Conservation (phyloP, 495 filamentous ascomycete species). For the Penicillium bialowiezense region DNA sequence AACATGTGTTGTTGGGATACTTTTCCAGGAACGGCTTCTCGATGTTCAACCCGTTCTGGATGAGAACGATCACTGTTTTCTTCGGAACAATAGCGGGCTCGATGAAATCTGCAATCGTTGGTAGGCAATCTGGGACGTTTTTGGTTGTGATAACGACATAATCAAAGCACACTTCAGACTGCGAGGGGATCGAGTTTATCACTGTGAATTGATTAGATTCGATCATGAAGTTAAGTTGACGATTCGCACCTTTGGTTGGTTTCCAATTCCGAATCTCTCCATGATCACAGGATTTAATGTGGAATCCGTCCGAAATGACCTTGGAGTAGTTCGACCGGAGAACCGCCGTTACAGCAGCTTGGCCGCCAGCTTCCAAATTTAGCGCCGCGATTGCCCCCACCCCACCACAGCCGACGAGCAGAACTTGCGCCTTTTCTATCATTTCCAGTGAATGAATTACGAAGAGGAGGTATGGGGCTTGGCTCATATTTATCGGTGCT, state of each 20-base stretch:
- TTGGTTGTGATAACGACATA: conserved; percentile 51
- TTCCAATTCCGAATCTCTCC: conserved; percentile 22
- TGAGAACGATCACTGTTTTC: conserved; percentile 51
- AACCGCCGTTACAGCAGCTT: conserved; percentile 43
- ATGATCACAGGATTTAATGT: conserved; percentile 44
- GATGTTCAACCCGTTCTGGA: conserved; percentile 65
- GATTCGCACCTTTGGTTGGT: conserved; percentile 13
- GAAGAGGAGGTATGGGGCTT: background rate
- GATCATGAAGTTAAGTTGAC: too few species aligned
- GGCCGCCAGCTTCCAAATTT: conserved; percentile 39
- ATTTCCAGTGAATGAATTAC: background rate
- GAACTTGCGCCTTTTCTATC: conserved; percentile 2
- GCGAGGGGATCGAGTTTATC: too few species aligned
- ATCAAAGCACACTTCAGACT: too few species aligned
- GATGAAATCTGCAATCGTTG: conserved; percentile 38
- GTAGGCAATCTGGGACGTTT: conserved; percentile 41
- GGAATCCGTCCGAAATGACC: conserved; percentile 46
- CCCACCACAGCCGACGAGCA: conserved; percentile 50
- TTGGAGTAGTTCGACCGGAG: conserved; percentile 55
- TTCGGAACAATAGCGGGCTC: conserved; percentile 47
- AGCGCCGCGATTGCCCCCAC: conserved; percentile 51
- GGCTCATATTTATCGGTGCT: background rate
- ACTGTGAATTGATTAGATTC: too few species aligned
- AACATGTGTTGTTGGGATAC: conserved; percentile 50
- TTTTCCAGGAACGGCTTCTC: conserved; percentile 49